These are phyloP conservation scores for Jacaranda mimosifolia DNA, from an alignment of 257 asterid genomes.

Conservation along the genomic window DNA sequence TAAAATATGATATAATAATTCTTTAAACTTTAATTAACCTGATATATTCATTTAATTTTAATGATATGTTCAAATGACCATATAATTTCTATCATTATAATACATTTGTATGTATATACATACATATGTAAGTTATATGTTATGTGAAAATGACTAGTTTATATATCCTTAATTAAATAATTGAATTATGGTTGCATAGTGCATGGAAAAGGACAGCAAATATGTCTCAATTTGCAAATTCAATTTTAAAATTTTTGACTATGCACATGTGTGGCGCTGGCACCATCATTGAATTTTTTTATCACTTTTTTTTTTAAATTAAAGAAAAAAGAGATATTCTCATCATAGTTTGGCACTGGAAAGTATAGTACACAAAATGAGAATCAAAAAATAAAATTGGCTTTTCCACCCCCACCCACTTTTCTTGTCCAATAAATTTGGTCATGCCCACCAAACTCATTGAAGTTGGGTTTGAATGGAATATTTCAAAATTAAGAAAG, in stretches of 20 bases:
- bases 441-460: too few species aligned
- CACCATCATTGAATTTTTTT: neutral
- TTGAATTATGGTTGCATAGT: neutral
- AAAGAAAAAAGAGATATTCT: neutral
- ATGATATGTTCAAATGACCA: too few species aligned
- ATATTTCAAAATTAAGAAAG: too few species aligned
- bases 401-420: neutral
- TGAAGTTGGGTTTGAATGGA: too few species aligned
- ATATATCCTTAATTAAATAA: neutral
- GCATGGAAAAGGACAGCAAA: conserved; percentile 24
- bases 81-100: too few species aligned
- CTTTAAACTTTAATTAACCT: too few species aligned
- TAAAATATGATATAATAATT: too few species aligned
- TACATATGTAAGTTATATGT: too few species aligned
- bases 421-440: too few species aligned
- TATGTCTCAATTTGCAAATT: neutral
- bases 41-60: too few species aligned
- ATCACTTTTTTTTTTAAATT: neutral
- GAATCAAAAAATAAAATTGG: neutral
- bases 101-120: too few species aligned
- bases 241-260: neutral
- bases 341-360: neutral
- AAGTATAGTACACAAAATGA: neutral
- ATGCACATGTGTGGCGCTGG: neutral
- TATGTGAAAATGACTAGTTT: too few species aligned